Percentiles rank a stretch among this genome's conserved stretches.
Conservation (phyloP, 2,329 filamentous ascomycete species). For the Cladophialophora chaetospira region DNA sequence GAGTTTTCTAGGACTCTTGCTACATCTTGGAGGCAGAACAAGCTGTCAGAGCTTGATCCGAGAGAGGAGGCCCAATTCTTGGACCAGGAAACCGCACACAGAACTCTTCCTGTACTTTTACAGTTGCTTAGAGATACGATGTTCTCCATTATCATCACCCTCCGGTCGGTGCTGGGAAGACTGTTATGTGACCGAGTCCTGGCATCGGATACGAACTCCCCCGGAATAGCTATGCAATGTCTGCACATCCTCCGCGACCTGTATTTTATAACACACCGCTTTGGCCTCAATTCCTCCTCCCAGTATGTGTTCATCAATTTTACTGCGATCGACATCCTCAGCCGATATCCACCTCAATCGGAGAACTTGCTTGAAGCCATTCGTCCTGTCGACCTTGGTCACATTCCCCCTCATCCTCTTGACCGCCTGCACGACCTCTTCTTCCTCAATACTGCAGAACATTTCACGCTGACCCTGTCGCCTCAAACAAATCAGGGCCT, state of each 20-base stretch:
- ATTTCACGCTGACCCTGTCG: slow-evolving; percentile 72
- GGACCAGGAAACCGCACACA: slow-evolving; percentile 64
- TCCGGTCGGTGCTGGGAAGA: slow-evolving; percentile 73
- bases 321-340: slow-evolving; percentile 77
- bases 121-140: slow-evolving; percentile 72
- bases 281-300: slow-evolving; percentile 73
- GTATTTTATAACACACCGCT: slow-evolving; percentile 77
- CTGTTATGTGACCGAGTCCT: slow-evolving; percentile 59
- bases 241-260: slow-evolving; percentile 74
- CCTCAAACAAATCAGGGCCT: slow-evolving; percentile 69
- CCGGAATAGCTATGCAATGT: slow-evolving; percentile 68
- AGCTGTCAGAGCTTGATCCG: slow-evolving; percentile 71
- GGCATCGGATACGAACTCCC: slow-evolving; percentile 59
- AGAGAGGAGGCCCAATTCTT: slow-evolving; percentile 66
- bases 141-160: slow-evolving; percentile 72
- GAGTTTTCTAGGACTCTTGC: slow-evolving; percentile 67
- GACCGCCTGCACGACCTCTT: slow-evolving; percentile 79
- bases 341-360: slow-evolving; percentile 67
- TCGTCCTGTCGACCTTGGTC: slow-evolving; percentile 55
- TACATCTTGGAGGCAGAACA: slow-evolving; percentile 72
- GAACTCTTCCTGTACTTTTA: slow-evolving; percentile 73
- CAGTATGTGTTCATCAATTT: slow-evolving; percentile 84
- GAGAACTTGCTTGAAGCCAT: slow-evolving; percentile 69
- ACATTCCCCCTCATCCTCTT: slow-evolving; percentile 64
- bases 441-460: slow-evolving; percentile 84